A percentile compares a stretch with the other conserved stretches of the same genome.
These are phyloP conservation scores for Rhododendron ovatum DNA, from an alignment of 148 eudicot genomes.

Conservation along the genomic window DNA sequence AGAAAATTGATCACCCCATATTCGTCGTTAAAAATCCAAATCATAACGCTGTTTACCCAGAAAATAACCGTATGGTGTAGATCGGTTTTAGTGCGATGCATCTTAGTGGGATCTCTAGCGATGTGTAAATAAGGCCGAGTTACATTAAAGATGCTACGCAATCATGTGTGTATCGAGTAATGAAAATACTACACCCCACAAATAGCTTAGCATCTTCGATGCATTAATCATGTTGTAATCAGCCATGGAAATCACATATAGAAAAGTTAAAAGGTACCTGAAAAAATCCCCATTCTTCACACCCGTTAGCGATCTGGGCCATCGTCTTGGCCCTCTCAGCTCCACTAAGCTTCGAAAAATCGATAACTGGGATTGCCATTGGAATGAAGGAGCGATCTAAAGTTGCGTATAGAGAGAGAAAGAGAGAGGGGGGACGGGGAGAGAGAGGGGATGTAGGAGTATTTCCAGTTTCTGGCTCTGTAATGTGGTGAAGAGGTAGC, in stretches of 20 bases:
- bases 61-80: too few relatives aligned
- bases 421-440: background rate
- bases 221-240: background rate
- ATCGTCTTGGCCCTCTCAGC: conserved; percentile 67
- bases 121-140: background rate
- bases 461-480: background rate
- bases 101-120: background rate
- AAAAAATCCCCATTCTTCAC: conserved; percentile 93
- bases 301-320: conserved; percentile 68
- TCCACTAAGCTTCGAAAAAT: conserved; percentile 82
- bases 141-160: background rate
- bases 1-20: background rate
- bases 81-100: background rate
- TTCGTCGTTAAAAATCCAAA: background rate
- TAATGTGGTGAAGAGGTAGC: conserved; percentile 8
- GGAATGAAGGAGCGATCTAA: background rate
- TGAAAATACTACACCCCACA: background rate
- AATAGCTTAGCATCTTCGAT: background rate
- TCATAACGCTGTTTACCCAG: background rate
- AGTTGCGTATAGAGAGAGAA: background rate
- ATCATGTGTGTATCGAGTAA: background rate
- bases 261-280: conserved; percentile 42
- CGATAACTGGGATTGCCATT: conserved; percentile 92
- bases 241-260: background rate
- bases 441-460: background rate